Conservation (phyloP, 495 filamentous ascomycete species). For the Oidiodendron maius region DNA sequence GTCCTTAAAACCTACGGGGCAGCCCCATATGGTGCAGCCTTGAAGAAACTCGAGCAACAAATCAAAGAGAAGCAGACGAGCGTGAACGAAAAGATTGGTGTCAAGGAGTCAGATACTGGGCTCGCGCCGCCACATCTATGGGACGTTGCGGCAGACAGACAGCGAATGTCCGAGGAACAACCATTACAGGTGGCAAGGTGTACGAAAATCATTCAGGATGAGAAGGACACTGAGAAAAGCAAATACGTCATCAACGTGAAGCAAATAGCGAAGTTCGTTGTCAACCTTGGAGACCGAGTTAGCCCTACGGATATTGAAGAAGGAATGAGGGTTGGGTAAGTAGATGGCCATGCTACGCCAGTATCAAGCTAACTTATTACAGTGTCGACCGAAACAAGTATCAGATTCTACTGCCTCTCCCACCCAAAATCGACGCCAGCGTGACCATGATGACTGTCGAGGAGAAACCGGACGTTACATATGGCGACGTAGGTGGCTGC, state of each 20-base stretch:
- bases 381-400: slow-evolving; percentile 98
- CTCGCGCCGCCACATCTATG: slow-evolving; percentile 97
- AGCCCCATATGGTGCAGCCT: slow-evolving; percentile 82
- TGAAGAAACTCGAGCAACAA: slow-evolving; percentile 96
- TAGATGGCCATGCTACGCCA: slow-evolving; percentile 16
- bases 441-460: slow-evolving; percentile 99
- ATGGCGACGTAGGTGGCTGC: slow-evolving; percentile 97
- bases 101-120: slow-evolving; percentile 92
- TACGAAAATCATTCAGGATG: slow-evolving; percentile 98
- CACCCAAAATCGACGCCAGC: slow-evolving; percentile 96
- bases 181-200: slow-evolving; percentile 95
- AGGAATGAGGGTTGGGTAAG: slow-evolving; percentile 89
- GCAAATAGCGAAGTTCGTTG: slow-evolving; percentile 98
- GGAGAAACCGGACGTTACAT: slow-evolving; percentile 98
- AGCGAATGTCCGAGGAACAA: slow-evolving; percentile 97
- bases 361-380: slow-evolving; percentile 4
- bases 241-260: slow-evolving; percentile 99
- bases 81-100: slow-evolving; percentile 94
- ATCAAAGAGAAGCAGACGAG: slow-evolving; percentile 96
- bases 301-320: slow-evolving; percentile 99
- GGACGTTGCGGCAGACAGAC: slow-evolving; percentile 95
- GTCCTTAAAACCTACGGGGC: slow-evolving; percentile 99
- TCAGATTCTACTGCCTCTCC: slow-evolving; percentile 94
- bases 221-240: slow-evolving; percentile 94
- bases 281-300: slow-evolving; percentile 94